These are phyloP conservation scores for Botrytis byssoidea DNA, from an alignment of 2,329 filamentous ascomycete species.

Conservation along the genomic window DNA sequence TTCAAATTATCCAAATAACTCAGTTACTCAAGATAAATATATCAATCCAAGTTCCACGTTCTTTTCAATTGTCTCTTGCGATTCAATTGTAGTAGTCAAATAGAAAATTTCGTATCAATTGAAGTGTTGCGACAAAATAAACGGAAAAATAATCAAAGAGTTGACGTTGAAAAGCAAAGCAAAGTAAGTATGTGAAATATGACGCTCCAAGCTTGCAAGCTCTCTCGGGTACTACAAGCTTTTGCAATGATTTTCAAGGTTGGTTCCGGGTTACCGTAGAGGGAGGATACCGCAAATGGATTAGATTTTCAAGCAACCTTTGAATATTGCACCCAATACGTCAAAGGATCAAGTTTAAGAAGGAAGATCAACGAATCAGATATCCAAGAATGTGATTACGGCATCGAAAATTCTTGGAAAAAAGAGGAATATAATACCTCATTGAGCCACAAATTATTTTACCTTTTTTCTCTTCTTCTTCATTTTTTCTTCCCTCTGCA, in stretches of 20 bases:
- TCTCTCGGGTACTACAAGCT: not conserved
- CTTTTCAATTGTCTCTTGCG: conserved; percentile 20
- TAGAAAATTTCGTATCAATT: conserved; percentile 26
- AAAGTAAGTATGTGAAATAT: not conserved
- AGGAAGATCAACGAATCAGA: not conserved
- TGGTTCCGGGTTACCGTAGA: not conserved
- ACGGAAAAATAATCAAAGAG: conserved; percentile 17
- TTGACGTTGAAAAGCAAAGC: conserved; percentile 28
- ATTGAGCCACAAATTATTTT: not conserved
- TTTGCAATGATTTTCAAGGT: not conserved
- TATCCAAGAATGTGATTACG: not conserved
- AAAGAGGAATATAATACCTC: not conserved
- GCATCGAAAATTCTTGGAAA: not conserved
- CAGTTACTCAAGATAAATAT: not conserved
- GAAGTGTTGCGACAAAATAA: conserved; percentile 33
- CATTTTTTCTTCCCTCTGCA: not conserved
- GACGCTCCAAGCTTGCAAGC: conserved; percentile 5
- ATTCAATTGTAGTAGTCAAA: conserved; percentile 23
- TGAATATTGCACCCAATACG: not conserved
- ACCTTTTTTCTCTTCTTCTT: not conserved
- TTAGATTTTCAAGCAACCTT: not conserved
- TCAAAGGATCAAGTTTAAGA: not conserved
- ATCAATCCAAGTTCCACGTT: not conserved
- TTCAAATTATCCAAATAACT: not conserved
- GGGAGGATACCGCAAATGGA: not conserved